phyloP scores from a whole-genome alignment of 208 protist genomes.

The Trypanosoma melophagium region DNA sequence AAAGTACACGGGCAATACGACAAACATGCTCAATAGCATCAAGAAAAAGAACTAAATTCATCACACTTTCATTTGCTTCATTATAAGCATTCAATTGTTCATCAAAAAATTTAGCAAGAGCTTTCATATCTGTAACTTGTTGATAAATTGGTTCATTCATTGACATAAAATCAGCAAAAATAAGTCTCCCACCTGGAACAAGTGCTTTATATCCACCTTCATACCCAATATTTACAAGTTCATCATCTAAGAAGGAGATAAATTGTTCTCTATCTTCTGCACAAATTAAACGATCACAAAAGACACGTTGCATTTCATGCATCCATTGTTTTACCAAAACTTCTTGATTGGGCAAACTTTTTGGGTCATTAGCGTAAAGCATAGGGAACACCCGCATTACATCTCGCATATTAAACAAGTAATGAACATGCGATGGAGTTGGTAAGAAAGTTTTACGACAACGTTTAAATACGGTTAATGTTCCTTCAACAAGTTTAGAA shows the following conservation, averaged over 20 bases:
- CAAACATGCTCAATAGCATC: constrained; percentile 97
- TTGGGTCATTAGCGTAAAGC: constrained; percentile 84
- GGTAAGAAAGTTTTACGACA: constrained; percentile 93
- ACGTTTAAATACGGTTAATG: constrained; percentile 92
- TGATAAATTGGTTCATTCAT: constrained; percentile 75
- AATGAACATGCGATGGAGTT: constrained; percentile 97
- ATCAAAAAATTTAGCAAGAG: constrained; percentile 68
- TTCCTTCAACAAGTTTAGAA: constrained; percentile 80
- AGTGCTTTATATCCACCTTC: constrained; percentile 59
- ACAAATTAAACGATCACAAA: constrained; percentile 94
- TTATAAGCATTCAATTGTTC: constrained; percentile 93
- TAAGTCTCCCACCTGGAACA: constrained; percentile 75
- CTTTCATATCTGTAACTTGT: constrained; percentile 88
- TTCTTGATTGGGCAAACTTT: constrained; percentile 53
- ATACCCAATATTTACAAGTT: constrained; percentile 64
- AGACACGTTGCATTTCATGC: constrained; percentile 96
- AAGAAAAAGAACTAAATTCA: constrained; percentile 96
- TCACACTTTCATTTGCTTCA: constrained; percentile 87
- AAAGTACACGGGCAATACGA: constrained; percentile 94
- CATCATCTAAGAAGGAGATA: constrained; percentile 61
- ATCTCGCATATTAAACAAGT: constrained; percentile 99
- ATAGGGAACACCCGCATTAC: constrained; percentile 97
- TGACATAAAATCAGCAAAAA: constrained; percentile 94
- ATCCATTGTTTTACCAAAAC: constrained; percentile 92
- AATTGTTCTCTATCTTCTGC: constrained; percentile 86